Evolutionary conservation across 441 rosid species (phyloP), one percentile per base, ranked within the genome.

Genomic region (Jatropha multifida): DNA sequence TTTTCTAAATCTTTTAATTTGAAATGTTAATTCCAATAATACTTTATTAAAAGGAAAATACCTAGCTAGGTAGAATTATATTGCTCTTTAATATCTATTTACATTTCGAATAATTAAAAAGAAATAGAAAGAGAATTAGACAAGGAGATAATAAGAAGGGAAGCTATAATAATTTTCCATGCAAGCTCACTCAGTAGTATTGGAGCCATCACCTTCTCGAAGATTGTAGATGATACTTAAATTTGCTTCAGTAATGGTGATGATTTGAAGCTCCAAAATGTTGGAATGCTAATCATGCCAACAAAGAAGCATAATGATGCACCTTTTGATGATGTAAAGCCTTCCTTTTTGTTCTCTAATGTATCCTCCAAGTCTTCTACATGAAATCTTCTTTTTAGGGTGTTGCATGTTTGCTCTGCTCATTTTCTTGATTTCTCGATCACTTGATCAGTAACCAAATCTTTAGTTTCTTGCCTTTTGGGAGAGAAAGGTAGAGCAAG

Each of bases 261-360:
- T 18, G 3, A 7, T 9, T 7, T 20, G 2, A 14, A n/a, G 44
- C 65, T 79, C 51, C 63, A 58, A 15, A n/a, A 49, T 27, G 13
- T 26, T 46, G 42, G 42, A 32, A 6, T 44, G n/a, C 56, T 71
- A 85, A 71, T 87, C 92, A 76, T 82, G 90, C 90, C 90, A 87
- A 68, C 92, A 89, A 37, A 89, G 84, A 46, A 89, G 90, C 88
- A 89, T 87, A 77, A 84, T 84, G 3, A 87, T 79, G 74, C 90
- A 87, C 81, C 87, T 82, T 41, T 85, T 79, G 1, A 87, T 86
- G 49, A 89, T 86, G 77, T 89, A 87, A 17, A 89, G 81, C 75
- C 88, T 84, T 58, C 86, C 88, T 65, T 77, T 87, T 64, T 85
- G 93, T 18, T 89, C 67, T 64, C 80, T 85, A 12, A 87, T 60